phyloP scores from a whole-genome alignment of 805 yeast species.

The Metschnikowia proteae region DNA sequence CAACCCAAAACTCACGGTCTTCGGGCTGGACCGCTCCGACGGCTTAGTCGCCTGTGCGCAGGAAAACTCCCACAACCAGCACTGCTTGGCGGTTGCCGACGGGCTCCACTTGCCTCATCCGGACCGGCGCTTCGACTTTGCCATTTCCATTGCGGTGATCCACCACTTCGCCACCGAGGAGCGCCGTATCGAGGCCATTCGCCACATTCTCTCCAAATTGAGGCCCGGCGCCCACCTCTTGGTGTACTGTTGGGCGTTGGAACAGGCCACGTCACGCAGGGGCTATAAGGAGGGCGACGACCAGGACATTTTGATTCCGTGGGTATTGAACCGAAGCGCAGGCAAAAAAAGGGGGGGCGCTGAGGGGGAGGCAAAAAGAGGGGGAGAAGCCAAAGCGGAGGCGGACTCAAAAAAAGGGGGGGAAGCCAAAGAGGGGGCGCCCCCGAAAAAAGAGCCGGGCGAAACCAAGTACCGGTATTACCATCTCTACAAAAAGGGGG shows the following conservation, averaged over 20 bases:
- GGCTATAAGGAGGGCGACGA: slow-evolving; percentile 91
- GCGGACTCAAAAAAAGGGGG: slow-evolving; percentile 1
- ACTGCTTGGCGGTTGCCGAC: slow-evolving; percentile 74
- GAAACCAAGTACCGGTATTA: slow-evolving; percentile 79
- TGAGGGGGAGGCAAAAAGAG: slow-evolving; percentile 23
- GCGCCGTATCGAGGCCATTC: slow-evolving; percentile 73
- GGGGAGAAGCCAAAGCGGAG: slow-evolving; percentile 6
- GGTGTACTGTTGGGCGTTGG: slow-evolving; percentile 95
- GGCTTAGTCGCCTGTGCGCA: slow-evolving; percentile 66
- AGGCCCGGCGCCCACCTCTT: slow-evolving; percentile 62
- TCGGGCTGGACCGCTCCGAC: slow-evolving; percentile 74
- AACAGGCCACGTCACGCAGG: slow-evolving; percentile 80
- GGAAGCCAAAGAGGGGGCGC: slow-evolving; percentile 7
- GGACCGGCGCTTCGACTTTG: slow-evolving; percentile 61
- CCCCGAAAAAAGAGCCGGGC: slow-evolving; percentile 10
- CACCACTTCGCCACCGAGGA: slow-evolving; percentile 90
- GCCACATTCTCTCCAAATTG: slow-evolving; percentile 60
- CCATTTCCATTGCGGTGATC: slow-evolving; percentile 90
- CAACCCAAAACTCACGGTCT: slow-evolving; percentile 60
- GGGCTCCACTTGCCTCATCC: slow-evolving; percentile 55
- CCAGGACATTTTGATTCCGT: slow-evolving; percentile 92
- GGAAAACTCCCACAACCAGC: slow-evolving; percentile 30
- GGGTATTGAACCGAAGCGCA: slow-evolving; percentile 68
- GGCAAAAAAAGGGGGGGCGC: slow-evolving; percentile 25
- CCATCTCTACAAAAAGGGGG: slow-evolving; percentile 83